Evolutionary conservation across 2,329 filamentous ascomycete genomes (phyloP).

Genomic region (Pseudogymnoascus sp.): DNA sequence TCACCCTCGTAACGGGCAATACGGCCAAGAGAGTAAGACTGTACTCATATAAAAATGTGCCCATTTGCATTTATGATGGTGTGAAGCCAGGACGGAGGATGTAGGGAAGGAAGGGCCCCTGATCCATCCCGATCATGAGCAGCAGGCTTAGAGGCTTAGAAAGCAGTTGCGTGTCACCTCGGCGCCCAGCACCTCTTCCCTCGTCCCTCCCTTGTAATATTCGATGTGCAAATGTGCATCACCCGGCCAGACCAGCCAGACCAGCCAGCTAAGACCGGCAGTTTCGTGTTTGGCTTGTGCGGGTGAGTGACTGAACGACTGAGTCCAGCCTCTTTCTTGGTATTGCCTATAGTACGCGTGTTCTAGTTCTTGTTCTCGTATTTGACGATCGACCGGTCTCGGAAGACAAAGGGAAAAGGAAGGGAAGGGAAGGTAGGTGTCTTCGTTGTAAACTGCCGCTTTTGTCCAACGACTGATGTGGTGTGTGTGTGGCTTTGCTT

Average conservation of each 20-base stretch:
- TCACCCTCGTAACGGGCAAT: not conserved
- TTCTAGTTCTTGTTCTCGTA: not conserved
- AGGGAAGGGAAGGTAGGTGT: not conserved
- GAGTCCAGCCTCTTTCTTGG: not conserved
- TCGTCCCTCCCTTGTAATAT: not conserved
- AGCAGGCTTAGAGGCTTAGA: not conserved
- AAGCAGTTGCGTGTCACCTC: not conserved
- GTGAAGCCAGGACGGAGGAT: not conserved
- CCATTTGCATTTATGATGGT: conserved; percentile 2
- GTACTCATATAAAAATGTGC: conserved; percentile 2
- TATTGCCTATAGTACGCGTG: not conserved
- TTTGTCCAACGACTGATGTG: not conserved
- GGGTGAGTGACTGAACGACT: not conserved
- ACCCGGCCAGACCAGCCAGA: not conserved
- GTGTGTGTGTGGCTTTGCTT: not conserved
- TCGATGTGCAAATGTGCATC: not conserved
- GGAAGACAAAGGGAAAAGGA: not conserved
- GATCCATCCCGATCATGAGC: not conserved
- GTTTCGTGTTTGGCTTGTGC: not conserved
- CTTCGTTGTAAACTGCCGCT: not conserved
- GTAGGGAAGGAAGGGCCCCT: not conserved
- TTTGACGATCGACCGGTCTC: conserved; percentile 1
- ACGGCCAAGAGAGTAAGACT: not conserved
- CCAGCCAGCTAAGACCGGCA: not conserved
- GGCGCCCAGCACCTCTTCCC: not conserved